phyloP scores from a whole-genome alignment of 306 rosid genomes.

The Oxytropis ochrocephala region DNA sequence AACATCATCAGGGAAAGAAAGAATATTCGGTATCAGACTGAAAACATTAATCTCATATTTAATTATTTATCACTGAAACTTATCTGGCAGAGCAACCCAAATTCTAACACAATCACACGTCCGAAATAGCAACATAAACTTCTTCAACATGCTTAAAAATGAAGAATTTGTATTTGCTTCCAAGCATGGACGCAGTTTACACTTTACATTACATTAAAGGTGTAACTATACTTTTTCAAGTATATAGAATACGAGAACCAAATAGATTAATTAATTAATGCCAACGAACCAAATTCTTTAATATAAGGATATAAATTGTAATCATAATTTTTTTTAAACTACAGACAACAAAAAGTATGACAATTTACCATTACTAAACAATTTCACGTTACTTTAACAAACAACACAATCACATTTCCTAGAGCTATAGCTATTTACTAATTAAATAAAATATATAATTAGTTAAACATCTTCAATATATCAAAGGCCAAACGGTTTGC shows the following conservation, averaged over 20 bases:
- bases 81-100: background rate
- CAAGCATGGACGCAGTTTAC: background rate
- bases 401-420: no score
- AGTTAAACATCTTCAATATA: no score
- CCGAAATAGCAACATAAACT: background rate
- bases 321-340: no score
- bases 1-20: background rate
- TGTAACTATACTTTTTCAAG: background rate
- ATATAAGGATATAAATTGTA: no score
- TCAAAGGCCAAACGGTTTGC: no score
- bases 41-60: background rate
- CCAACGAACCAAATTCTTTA: no score
- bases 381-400: no score
- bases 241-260: background rate
- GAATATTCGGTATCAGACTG: background rate
- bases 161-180: background rate
- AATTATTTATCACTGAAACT: background rate
- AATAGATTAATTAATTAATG: no score
- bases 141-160: background rate
- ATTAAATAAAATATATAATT: no score
- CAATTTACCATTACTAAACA: no score
- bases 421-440: no score
- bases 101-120: background rate
- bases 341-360: no score
- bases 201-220: background rate